These are phyloP conservation scores for Fusarium avenaceum DNA, from an alignment of 2,329 filamentous ascomycete species.

Conservation along the genomic window DNA sequence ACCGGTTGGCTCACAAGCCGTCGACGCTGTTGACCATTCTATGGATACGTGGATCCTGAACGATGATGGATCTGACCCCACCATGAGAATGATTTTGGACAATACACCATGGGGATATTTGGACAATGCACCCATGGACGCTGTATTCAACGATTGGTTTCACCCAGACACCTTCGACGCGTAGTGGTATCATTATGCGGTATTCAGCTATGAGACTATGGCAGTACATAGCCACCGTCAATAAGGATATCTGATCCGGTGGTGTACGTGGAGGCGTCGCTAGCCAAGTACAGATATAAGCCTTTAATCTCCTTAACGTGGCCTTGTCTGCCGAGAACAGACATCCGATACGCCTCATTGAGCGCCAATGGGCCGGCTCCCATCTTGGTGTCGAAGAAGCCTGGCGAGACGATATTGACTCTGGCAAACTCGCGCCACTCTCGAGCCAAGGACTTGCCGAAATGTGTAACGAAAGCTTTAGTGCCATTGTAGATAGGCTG, in stretches of 20 bases:
- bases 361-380: slow-evolving; percentile 58
- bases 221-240: slow-evolving; percentile 21
- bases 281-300: slow-evolving; percentile 65
- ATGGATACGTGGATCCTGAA: no score
- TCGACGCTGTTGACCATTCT: no score
- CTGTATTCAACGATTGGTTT: no score
- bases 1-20: no score
- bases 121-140: no score
- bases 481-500: no score
- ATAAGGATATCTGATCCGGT: slow-evolving; percentile 21
- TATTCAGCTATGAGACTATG: neutral
- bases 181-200: no score
- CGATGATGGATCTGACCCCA: no score
- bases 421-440: slow-evolving; percentile 69
- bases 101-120: no score
- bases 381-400: slow-evolving; percentile 65
- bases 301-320: slow-evolving; percentile 76
- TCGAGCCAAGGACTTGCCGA: slow-evolving; percentile 65
- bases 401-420: slow-evolving; percentile 63
- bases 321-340: slow-evolving; percentile 67
- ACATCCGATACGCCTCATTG: slow-evolving; percentile 64
- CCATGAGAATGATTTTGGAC: no score
- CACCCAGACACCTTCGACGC: no score
- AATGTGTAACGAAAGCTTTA: slow-evolving; percentile 67
- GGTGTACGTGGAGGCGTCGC: slow-evolving; percentile 54